Evolutionary conservation across 2,329 filamentous ascomycete genomes (phyloP), one percentile per base, ranked within the genome.

Genomic region (Cladosporium sp.): DNA sequence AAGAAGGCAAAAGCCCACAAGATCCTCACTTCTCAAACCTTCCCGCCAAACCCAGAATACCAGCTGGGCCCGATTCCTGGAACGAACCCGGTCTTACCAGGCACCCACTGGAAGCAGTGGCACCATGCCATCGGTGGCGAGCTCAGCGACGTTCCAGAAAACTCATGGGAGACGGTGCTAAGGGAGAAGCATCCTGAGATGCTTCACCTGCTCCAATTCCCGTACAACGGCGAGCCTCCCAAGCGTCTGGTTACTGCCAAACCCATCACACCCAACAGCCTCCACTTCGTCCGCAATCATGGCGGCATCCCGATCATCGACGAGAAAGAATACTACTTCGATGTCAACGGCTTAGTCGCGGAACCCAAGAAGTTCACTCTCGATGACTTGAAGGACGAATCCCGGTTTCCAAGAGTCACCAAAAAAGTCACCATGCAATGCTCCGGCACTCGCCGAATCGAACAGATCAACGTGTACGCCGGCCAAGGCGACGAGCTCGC

Each of bases 141-240:
- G 5, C 68, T 81, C 0, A 60, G 61, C 1, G 61, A 64, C 2
- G 68, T 80, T 0, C 73, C 79, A 0, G 75, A 80, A 2, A 75
- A 79, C 49, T 79, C 75, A 1, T 84, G 81, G 81, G 62, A 70
- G 0, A 75, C 61, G 0, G 81, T 84, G 0, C 70, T 77, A 3
- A 64, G 75, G 53, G 81, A 84, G 59, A 84, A 84, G 56, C 73
- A 79, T 46, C 67, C 71, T 0, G 79, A 82, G 43, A 84, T 84
- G 80, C 67, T 83, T 1, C 81, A 84, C 58, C 69, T 84, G 0
- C 68, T 84, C 0, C 76, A 83, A 51, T 84, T 84, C 54, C 82
- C 82, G 0, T 84, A 84, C 64, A 84, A 84, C 37, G 81, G 81
- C 0, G 82, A 85, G 56, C 77, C 81, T 0, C 80, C 80, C 0